phyloP scores from a whole-genome alignment of 495 filamentous ascomycete species.

The Aspergillus ellipticus region DNA sequence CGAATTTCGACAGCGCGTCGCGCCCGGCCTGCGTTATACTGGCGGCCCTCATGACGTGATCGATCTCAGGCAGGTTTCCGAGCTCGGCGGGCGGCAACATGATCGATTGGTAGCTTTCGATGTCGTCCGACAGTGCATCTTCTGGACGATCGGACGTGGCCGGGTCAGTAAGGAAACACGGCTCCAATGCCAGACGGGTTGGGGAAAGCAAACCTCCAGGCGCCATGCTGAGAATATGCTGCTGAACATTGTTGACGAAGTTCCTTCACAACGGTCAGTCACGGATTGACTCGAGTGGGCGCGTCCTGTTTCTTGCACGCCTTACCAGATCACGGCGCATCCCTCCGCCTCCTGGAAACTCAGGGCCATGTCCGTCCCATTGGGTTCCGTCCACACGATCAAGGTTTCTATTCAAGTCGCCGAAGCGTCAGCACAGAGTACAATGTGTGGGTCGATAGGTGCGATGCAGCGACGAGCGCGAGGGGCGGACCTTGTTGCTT shows the following conservation, averaged over 20 bases:
- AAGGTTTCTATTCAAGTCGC: slow-evolving; percentile 68
- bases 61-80: slow-evolving; percentile 75
- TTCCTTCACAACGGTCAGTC: slow-evolving; percentile 59
- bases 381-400: slow-evolving; percentile 93
- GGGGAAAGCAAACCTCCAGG: slow-evolving; percentile 43
- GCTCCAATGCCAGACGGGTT: background rate
- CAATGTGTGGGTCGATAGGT: background rate
- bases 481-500: slow-evolving; percentile 82
- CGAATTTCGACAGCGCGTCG: slow-evolving; percentile 84
- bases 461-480: slow-evolving; percentile 1
- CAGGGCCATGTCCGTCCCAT: slow-evolving; percentile 90
- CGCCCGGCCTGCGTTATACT: slow-evolving; percentile 71
- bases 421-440: slow-evolving; percentile 20
- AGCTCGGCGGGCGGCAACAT: slow-evolving; percentile 75
- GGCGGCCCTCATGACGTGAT: slow-evolving; percentile 71
- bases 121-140: slow-evolving; percentile 88
- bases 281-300: background rate
- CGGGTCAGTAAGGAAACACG: slow-evolving; percentile 10
- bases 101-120: slow-evolving; percentile 66
- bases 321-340: slow-evolving; percentile 85
- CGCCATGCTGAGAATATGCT: slow-evolving; percentile 52
- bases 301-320: slow-evolving; percentile 7
- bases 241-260: slow-evolving; percentile 82
- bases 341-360: slow-evolving; percentile 98
- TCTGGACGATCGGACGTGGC: slow-evolving; percentile 45